Evolutionary conservation across 306 rosid species (phyloP), one percentile per base, ranked within the genome.

Genomic region (Cucurbita ficifolia): DNA sequence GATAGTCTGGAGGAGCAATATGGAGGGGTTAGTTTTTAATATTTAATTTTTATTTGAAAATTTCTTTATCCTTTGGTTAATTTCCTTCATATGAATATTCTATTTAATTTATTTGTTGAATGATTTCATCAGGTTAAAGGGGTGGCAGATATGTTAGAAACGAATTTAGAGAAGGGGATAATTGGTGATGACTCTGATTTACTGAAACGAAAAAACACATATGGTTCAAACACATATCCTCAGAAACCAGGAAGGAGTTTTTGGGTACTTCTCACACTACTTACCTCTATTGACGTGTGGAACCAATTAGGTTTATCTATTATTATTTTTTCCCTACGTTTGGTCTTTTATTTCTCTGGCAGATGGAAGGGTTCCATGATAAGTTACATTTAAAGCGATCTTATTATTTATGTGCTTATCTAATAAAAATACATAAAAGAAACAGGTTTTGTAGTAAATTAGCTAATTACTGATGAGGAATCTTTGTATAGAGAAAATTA

Each of bases 151-250:
- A 82, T 81, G 71, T 79, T 95, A 80, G 81, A 87, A 88, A 83
- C 96, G 38, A 78, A 83, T 81, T 21, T 86, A 70, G 96, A 91
- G 71, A 89, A 89, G 89, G 99, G 99, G 73, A 72, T 91, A 67
- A 18, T 12, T 77, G 96, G 87, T 12, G 96, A 89, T 81, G 96
- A 91, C 64, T 84, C 80, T 29, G 99, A 89, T 71, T 74, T 91
- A 70, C 75, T 83, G n/a, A 89, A 83, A 73, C 83, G 96, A 48
- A 91, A 71, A 81, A 84, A 76, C 76, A 86, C 83, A 8, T 95
- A 84, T 80, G 97, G 97, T 64, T 84, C 99, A 43, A 91, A 95
- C 81, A 83, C 86, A 70, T 91, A 91, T 87, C 97, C 97, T 38
- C 79, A 61, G 74, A 91, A 91, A 79, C 88, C 88, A 74, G 96